Conservation (phyloP, 345 rosid genomes). For the Ceriops tagal region DNA sequence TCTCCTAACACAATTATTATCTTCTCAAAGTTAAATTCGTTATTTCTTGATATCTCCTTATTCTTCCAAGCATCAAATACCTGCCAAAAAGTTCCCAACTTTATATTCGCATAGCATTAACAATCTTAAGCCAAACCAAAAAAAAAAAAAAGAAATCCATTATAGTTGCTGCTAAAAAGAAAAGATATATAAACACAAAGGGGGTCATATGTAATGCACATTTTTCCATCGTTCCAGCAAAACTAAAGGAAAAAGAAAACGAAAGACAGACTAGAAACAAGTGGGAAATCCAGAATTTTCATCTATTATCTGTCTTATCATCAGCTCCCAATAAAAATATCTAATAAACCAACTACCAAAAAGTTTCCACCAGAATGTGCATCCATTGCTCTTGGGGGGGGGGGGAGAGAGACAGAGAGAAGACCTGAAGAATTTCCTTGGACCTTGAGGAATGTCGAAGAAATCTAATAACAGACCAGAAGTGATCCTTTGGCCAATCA, state of each 20-base stretch:
- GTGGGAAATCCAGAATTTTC: too few relatives aligned
- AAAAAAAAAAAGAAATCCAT: background rate
- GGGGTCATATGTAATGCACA: too few relatives aligned
- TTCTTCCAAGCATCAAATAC: constrained; percentile 63
- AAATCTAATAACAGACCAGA: constrained; percentile 56
- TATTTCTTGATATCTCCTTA: constrained; percentile 42
- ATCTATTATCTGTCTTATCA: too few relatives aligned
- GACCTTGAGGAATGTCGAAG: constrained; percentile 49
- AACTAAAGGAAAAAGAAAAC: too few relatives aligned
- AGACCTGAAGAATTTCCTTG: constrained; percentile 50
- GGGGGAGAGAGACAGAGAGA: constrained; percentile 8
- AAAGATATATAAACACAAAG: background rate
- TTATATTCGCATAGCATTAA: background rate
- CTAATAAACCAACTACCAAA: too few relatives aligned
- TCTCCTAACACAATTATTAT: constrained; percentile 47
- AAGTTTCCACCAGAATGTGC: too few relatives aligned
- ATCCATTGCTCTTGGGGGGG: too few relatives aligned
- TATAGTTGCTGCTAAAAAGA: background rate
- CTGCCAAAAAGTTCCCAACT: constrained; percentile 28
- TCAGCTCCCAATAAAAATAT: too few relatives aligned
- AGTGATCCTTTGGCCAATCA: constrained; percentile 58
- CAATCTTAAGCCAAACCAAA: background rate
- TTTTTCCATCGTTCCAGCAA: too few relatives aligned
- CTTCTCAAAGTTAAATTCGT: constrained; percentile 47
- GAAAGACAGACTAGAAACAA: too few relatives aligned